phyloP scores from a whole-genome alignment of 148 eudicot genomes.

The Rheum nobile region DNA sequence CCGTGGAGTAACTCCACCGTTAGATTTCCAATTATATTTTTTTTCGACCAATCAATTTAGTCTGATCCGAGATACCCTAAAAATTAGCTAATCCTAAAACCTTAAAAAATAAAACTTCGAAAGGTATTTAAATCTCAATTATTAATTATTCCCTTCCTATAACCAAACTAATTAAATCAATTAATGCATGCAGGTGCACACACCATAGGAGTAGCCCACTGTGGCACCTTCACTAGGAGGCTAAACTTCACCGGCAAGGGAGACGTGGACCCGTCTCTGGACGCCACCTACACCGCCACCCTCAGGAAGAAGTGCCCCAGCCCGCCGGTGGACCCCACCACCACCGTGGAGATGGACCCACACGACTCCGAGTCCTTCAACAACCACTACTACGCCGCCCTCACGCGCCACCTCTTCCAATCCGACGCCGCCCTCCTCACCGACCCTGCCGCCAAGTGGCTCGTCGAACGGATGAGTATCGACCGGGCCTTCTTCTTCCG shows the following conservation, averaged over 20 bases:
- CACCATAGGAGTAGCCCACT: slow-evolving; percentile 22
- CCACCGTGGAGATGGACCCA: slow-evolving; percentile 32
- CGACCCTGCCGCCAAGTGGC: background rate
- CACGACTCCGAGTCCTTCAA: slow-evolving; percentile 18
- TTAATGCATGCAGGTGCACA: slow-evolving; percentile 9
- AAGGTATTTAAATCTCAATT: too few species aligned
- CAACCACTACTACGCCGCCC: background rate
- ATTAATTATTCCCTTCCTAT: background rate
- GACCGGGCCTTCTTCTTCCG: background rate
- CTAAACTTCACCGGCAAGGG: slow-evolving; percentile 54
- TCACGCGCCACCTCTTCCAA: background rate
- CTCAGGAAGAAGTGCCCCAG: slow-evolving; percentile 27
- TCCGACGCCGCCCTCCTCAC: background rate
- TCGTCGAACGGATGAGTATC: background rate
- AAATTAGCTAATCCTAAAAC: too few species aligned
- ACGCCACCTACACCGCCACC: slow-evolving; percentile 19
- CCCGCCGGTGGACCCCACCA: background rate
- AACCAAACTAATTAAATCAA: background rate
- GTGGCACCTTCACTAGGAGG: slow-evolving; percentile 25
- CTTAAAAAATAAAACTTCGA: too few species aligned
- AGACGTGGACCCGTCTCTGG: slow-evolving; percentile 44
- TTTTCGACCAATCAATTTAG: too few species aligned
- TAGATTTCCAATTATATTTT: too few species aligned
- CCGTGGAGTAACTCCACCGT: too few species aligned
- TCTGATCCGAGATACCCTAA: too few species aligned